Conservation (phyloP, 257 asterid genomes). For the Solanum raphanifolium region DNA sequence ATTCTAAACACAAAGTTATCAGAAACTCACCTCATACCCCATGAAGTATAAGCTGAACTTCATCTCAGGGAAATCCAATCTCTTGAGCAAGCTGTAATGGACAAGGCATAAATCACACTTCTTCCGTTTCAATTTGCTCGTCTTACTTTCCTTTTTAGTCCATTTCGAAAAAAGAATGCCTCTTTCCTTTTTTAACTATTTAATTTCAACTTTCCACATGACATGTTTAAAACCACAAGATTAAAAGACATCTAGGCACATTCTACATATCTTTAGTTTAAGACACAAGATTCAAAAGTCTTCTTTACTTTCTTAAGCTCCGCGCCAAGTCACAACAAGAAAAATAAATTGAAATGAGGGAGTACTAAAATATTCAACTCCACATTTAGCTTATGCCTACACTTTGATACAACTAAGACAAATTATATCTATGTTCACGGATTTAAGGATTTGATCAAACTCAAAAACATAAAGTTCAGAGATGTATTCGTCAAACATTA, state of each 20-base stretch:
- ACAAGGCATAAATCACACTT: neutral
- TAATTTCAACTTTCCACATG: neutral
- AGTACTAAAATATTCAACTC: neutral
- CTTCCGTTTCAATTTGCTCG: neutral
- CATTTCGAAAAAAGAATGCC: neutral
- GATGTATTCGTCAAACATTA: neutral
- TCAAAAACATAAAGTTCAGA: neutral
- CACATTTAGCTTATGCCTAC: neutral
- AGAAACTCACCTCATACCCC: constrained; percentile 69
- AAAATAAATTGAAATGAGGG: too few relatives aligned
- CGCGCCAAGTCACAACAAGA: too few relatives aligned
- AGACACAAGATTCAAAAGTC: too few relatives aligned
- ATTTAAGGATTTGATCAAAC: neutral
- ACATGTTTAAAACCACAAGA: neutral
- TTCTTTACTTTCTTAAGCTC: too few relatives aligned
- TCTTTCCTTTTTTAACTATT: neutral
- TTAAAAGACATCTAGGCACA: neutral
- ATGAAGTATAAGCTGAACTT: constrained; percentile 72
- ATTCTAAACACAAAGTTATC: neutral
- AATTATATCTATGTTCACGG: neutral
- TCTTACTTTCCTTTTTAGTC: neutral
- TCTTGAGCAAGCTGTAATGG: constrained; percentile 65
- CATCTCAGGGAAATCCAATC: constrained; percentile 77
- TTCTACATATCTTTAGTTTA: too few relatives aligned
- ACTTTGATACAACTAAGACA: neutral